Base-by-base conservation (phyloP, 1,139 yeast genomes). In the Candida glucosophila region DNA sequence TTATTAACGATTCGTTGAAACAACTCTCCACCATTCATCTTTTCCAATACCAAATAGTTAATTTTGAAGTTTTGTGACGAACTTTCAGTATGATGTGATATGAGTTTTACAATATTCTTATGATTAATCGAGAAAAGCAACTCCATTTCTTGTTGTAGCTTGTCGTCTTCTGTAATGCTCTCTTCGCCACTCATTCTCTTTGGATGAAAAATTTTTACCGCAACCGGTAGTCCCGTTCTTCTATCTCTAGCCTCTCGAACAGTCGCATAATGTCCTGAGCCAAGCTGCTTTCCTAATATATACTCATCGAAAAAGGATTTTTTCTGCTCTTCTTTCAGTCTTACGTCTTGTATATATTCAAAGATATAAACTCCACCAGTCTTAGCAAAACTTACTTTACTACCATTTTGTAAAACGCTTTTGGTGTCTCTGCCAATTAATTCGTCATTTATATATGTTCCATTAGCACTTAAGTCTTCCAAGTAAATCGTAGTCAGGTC, bases 131-230 rank as follows among this genome's bases (percentile, higher is more conserved):
- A 67, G 47, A 75, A 62, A 31, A 80, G 53, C 14, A 79, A 70
- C 32, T 71, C 67, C 49, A 80, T 65, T 44, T 80, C 92, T 46
- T 78, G 81, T 34, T 73, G 70, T 25, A 79, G 58, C 41, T 75
- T 75, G 5, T 56, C 55, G 33, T 68, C 74, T 31, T 71, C 73
- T 19, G 57, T 56, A 14, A 28, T 31, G 10, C 31, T 38, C 52
- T 47, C 23, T 24, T 36, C 33, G 4, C 43, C 43, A 7, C 27
- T 19, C 6, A 60, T 40, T 34, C 64, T 67, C 31, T 73, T 75
- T 0, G 86, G 83, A 43, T 78, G 80, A 45, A 79, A 78, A n/a
- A 79, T 74, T 43, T 79, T 79, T 3, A 79, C 82, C 0, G 90
- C 90, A 21, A 75, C 79, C 2, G 66, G 50, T 29, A 67, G 67